Percentiles rank a stretch among this genome's conserved stretches.
phyloP scores from a whole-genome alignment of 1,284 basidiomycete species.

The Malassezia obtusa region DNA sequence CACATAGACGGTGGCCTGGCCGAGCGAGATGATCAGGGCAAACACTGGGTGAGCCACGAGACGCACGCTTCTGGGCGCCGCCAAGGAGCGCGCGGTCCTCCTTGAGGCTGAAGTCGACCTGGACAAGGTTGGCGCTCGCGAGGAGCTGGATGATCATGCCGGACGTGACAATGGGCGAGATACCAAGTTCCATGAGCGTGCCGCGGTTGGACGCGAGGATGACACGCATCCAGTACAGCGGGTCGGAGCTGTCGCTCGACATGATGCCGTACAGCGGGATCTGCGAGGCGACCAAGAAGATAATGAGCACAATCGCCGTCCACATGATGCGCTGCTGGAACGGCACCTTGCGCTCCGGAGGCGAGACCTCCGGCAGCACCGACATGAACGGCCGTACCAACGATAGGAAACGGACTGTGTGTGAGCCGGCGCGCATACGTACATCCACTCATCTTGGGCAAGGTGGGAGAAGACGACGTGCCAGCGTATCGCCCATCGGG shows the following conservation, averaged over 20 bases:
- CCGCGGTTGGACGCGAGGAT: slow-evolving; percentile 96
- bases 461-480: slow-evolving; percentile 6
- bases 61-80: slow-evolving; percentile 88
- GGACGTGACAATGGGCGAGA: slow-evolving; percentile 83
- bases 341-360: slow-evolving; percentile 47
- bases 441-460: slow-evolving; percentile 19
- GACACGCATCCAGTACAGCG: slow-evolving; percentile 98
- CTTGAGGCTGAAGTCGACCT: slow-evolving; percentile 93
- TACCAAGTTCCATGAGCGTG: slow-evolving; percentile 97
- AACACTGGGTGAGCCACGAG: slow-evolving; percentile 59
- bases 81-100: slow-evolving; percentile 93
- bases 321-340: slow-evolving; percentile 46
- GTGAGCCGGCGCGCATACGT: slow-evolving; percentile 3
- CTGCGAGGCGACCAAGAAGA: slow-evolving; percentile 47
- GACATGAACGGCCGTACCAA: slow-evolving; percentile 48
- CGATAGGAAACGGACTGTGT: slow-evolving; percentile 43
- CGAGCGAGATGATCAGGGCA: slow-evolving; percentile 88
- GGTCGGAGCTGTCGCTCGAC: slow-evolving; percentile 56
- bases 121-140: slow-evolving; percentile 91
- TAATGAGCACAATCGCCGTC: slow-evolving; percentile 47
- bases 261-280: slow-evolving; percentile 48
- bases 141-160: slow-evolving; percentile 99
- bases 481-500: slow-evolving; percentile 6
- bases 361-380: slow-evolving; percentile 46
- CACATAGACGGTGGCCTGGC: slow-evolving; percentile 94